These are phyloP conservation scores for Lentinula raphanica DNA, from an alignment of 768 basidiomycete species.

Conservation along the genomic window DNA sequence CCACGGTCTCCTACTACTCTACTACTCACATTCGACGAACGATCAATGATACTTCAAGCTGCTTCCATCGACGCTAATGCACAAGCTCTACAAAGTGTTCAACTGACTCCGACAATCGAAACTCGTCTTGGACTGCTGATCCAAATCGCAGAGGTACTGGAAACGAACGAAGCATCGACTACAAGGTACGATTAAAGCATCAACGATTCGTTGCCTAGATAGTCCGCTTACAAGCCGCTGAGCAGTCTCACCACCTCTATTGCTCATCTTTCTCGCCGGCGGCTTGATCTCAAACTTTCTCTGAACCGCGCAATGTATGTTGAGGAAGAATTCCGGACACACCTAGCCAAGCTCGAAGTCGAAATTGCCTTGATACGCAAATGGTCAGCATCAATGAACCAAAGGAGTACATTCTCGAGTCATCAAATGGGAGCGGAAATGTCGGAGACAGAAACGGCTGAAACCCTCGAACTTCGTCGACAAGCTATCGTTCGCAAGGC, in stretches of 20 bases:
- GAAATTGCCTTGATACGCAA: constrained; percentile 35
- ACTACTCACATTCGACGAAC: too few species aligned
- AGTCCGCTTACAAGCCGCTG: neutral
- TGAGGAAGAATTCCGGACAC: constrained; percentile 31
- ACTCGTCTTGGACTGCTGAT: neutral
- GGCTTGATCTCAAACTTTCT: constrained; percentile 25
- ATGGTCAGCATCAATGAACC: constrained; percentile 14
- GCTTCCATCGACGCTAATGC: neutral
- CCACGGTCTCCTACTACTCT: too few species aligned
- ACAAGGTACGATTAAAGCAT: neutral
- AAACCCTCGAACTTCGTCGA: constrained; percentile 32
- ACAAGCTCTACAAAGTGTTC: neutral
- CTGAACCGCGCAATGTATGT: constrained; percentile 27
- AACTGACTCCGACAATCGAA: neutral
- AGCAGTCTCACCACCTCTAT: constrained; percentile 35
- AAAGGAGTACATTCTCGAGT: constrained; percentile 10
- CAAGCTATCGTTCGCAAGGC: constrained; percentile 40
- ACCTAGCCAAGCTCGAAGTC: constrained; percentile 28
- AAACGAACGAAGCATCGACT: neutral
- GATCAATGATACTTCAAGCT: too few species aligned
- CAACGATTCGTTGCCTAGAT: neutral
- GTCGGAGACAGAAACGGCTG: constrained; percentile 22
- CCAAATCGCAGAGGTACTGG: neutral
- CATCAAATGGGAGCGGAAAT: constrained; percentile 31
- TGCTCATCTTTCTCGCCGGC: constrained; percentile 25